These are phyloP conservation scores for Fusarium xyrophilum DNA, from an alignment of 2,329 filamentous ascomycete genomes.

Conservation along the genomic window DNA sequence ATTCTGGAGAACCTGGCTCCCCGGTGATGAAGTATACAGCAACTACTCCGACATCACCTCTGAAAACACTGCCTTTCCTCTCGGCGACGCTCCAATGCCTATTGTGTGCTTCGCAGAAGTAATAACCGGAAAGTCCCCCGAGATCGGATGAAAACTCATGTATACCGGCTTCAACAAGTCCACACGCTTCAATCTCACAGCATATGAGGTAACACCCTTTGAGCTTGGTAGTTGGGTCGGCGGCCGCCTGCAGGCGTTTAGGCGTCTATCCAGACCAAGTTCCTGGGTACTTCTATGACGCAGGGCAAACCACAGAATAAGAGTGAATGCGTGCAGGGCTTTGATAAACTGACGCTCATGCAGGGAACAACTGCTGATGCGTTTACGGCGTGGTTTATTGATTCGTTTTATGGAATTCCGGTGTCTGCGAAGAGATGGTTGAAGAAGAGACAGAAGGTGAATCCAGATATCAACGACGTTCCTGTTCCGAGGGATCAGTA, in stretches of 20 bases:
- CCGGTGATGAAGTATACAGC: constrained; percentile 16
- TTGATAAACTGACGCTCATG: constrained; percentile 44
- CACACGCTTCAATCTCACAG: constrained; percentile 41
- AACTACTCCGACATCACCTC: constrained; percentile 39
- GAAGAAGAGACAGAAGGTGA: constrained; percentile 4
- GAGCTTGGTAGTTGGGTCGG: constrained; percentile 46
- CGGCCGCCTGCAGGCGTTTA: constrained; percentile 42
- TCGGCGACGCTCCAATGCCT: constrained; percentile 41
- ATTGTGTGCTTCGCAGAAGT: constrained; percentile 41
- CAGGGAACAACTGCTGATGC: constrained; percentile 43
- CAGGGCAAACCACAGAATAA: constrained; percentile 38
- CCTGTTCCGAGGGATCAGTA: constrained; percentile 26
- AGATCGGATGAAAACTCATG: constrained; percentile 40
- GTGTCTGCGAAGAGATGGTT: constrained; percentile 37
- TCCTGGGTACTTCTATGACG: constrained; percentile 42
- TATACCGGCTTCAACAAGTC: constrained; percentile 40
- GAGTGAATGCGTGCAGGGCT: constrained; percentile 42
- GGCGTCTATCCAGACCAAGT: constrained; percentile 41
- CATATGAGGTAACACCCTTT: constrained; percentile 45
- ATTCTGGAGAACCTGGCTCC: constrained; percentile 40
- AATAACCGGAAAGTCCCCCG: constrained; percentile 39
- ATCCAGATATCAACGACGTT: constrained; percentile 29
- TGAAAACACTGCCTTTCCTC: constrained; percentile 17
- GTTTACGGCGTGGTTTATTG: constrained; percentile 40
- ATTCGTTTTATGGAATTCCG: constrained; percentile 38